Conservation (phyloP, 2,329 filamentous ascomycete species). For the Triangularia verruculosa region DNA sequence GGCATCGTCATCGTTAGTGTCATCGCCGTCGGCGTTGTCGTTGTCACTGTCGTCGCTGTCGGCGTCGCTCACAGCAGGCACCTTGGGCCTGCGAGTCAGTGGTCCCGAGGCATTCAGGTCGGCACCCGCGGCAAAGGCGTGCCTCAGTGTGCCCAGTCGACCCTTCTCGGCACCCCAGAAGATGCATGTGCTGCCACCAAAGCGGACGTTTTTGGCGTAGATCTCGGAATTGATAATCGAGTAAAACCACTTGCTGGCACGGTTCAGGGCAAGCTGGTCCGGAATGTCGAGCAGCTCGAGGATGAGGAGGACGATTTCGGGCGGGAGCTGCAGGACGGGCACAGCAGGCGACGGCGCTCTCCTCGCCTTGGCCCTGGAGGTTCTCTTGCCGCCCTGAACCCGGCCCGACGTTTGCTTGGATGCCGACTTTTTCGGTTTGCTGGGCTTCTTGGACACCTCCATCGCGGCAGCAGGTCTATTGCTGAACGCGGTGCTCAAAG, state of each 20-base stretch:
- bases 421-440: conserved; percentile 11
- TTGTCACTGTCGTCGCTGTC: conserved; percentile 7
- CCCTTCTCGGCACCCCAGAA: conserved; percentile 28
- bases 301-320: conserved; percentile 25
- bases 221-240: conserved; percentile 24
- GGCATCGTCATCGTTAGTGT: background rate
- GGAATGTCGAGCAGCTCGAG: conserved; percentile 19
- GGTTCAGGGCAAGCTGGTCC: conserved; percentile 22
- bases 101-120: conserved; percentile 21
- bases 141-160: conserved; percentile 24
- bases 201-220: conserved; percentile 23
- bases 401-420: background rate
- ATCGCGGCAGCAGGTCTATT: background rate
- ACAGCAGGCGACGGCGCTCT: conserved; percentile 8
- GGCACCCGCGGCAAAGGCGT: conserved; percentile 26
- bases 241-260: conserved; percentile 23
- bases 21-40: background rate
- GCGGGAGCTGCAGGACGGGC: conserved; percentile 22
- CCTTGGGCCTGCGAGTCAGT: conserved; percentile 13
- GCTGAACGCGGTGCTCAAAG: background rate
- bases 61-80: background rate
- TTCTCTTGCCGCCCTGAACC: background rate
- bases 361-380: conserved; percentile 1
- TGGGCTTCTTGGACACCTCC: conserved; percentile 13
- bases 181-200: conserved; percentile 14